Conservation (phyloP, 2,329 filamentous ascomycete species). For the Diaporthe longicolla region DNA sequence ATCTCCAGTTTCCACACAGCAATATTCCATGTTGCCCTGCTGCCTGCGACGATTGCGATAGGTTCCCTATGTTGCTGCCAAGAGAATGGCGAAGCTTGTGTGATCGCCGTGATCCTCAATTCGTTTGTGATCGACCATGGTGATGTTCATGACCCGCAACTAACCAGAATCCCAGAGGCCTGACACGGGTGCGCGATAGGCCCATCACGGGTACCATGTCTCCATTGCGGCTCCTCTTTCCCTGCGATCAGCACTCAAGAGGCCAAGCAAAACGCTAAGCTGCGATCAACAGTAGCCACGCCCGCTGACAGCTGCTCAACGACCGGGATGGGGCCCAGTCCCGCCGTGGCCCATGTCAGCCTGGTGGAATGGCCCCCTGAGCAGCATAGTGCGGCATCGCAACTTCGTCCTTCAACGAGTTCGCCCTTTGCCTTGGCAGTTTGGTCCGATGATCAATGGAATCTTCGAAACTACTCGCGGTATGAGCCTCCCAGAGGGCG, state of each 20-base stretch:
- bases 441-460: constrained; percentile 35
- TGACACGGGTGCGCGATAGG: constrained; percentile 27
- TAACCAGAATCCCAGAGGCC: constrained; percentile 8
- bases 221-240: constrained; percentile 24
- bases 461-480: constrained; percentile 26
- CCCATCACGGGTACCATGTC: constrained; percentile 11
- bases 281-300: constrained; percentile 17
- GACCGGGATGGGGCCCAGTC: constrained; percentile 13
- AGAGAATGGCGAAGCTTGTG: constrained; percentile 28
- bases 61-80: constrained; percentile 30
- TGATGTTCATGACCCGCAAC: constrained; percentile 30
- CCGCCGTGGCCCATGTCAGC: background rate
- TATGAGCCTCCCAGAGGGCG: constrained; percentile 8
- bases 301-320: constrained; percentile 24
- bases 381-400: constrained; percentile 25
- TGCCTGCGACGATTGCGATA: constrained; percentile 30
- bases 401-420: constrained; percentile 3
- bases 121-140: constrained; percentile 38
- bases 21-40: background rate
- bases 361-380: constrained; percentile 17
- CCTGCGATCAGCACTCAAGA: background rate
- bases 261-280: constrained; percentile 30
- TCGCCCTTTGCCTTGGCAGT: constrained; percentile 37
- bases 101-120: constrained; percentile 24
- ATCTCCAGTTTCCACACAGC: constrained; percentile 18